A percentile compares a stretch with the other conserved stretches of the same genome.
These are phyloP conservation scores for Aspergillus persii DNA, from an alignment of 2,329 filamentous ascomycete genomes.

Conservation along the genomic window DNA sequence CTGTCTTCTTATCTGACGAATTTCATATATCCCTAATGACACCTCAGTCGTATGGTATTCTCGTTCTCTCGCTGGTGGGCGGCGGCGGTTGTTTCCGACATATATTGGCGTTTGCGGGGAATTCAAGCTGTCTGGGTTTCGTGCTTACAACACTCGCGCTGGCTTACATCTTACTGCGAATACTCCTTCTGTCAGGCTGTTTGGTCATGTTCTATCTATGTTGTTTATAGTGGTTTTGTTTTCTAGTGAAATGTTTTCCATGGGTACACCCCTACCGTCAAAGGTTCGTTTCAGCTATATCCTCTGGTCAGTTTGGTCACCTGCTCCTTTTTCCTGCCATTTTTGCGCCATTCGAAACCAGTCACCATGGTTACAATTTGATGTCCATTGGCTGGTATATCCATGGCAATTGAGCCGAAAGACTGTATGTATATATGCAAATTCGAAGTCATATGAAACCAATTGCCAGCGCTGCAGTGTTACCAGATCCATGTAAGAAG, in stretches of 20 bases:
- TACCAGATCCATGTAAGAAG: not conserved
- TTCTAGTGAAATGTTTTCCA: not conserved
- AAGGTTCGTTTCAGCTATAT: not conserved
- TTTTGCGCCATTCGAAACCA: not conserved
- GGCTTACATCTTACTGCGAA: not conserved
- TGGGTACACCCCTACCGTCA: not conserved
- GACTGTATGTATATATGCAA: not conserved
- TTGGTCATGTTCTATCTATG: not conserved
- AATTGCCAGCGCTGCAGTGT: not conserved
- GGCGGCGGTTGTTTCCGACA: slow-evolving; percentile 4
- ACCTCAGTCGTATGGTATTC: slow-evolving; percentile 10
- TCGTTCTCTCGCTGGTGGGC: slow-evolving; percentile 4
- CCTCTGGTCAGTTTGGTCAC: not conserved
- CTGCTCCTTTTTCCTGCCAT: not conserved
- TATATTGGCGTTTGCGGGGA: slow-evolving; percentile 1
- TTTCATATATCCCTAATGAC: slow-evolving; percentile 12
- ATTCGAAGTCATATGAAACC: not conserved
- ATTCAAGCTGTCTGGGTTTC: not conserved
- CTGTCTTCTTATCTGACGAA: slow-evolving; percentile 10
- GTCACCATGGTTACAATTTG: not conserved
- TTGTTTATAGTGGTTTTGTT: not conserved
- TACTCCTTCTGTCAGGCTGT: slow-evolving; percentile 11
- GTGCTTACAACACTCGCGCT: not conserved
- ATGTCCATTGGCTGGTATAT: not conserved
- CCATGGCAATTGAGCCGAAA: not conserved